Evolutionary conservation across 306 rosid species (phyloP), one percentile per base, ranked within the genome.

Genomic region (Quercus robur): DNA sequence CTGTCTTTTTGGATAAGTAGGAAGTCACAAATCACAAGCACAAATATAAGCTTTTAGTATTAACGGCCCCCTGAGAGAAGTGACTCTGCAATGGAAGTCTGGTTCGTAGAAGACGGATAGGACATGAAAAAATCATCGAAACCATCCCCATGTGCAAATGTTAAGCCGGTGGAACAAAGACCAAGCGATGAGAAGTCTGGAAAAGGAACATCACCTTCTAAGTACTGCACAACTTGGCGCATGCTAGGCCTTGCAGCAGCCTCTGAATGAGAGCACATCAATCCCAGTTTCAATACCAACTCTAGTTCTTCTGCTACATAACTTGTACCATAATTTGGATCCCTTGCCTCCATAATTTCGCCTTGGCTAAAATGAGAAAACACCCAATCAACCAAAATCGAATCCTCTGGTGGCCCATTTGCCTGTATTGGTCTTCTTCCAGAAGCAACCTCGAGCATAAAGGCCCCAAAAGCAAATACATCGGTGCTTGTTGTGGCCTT

Each of bases 231-330:
- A 41, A 41, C 46, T 41, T 8, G 46, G 46, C 46, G 46, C 46
- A 41, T 41, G 11, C 46, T 41, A 0, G 46, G 46, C 46, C 46
- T 41, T 41, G 46, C 46, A 0, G 46, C 12, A 41, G 46, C 46
- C 46, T 41, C 46, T 41, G 46, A 41, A 41, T 41, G 46, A 41
- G 46, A 41, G 46, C 98, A 90, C 38, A 91, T 31, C 72, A 94
- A 61, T 19, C 98, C 98, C 70, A 94, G n/a, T 78, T 91, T 90
- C 91, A 91, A 44, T 46, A 91, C 90, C 84, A 86, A 41, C 70
- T 75, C 14, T 1, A 84, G 83, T 80, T 91, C 94, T 2, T 3
- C 73, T 57, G 63, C 87, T 35, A 78, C 81, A 77, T 62, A 91
- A 25, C 63, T 10, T 4, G 91, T 89, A 11, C 75, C 44, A 4